phyloP scores from a whole-genome alignment of 805 yeast species.

The Lipomyces kockii region DNA sequence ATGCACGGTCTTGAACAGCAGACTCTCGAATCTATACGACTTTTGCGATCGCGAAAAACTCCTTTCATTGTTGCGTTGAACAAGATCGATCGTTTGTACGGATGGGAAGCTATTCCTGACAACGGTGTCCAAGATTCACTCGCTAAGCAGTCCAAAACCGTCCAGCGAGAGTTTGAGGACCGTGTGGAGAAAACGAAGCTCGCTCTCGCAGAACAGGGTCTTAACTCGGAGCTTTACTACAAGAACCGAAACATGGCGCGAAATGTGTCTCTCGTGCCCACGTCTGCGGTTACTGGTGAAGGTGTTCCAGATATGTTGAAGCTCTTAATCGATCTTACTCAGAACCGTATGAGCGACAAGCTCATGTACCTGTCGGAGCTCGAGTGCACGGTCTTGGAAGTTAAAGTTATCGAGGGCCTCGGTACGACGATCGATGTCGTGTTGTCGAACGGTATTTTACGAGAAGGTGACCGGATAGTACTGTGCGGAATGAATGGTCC shows the following conservation, averaged over 20 bases:
- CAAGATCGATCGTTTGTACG: conserved; percentile 96
- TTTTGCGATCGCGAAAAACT: conserved; percentile 94
- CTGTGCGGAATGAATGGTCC: conserved; percentile 99
- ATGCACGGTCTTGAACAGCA: conserved; percentile 99
- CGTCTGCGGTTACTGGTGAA: conserved; percentile 99
- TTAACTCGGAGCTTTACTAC: conserved; percentile 95
- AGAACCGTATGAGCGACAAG: conserved; percentile 98
- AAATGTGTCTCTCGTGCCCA: conserved; percentile 95
- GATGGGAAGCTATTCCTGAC: conserved; percentile 89
- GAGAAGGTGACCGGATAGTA: conserved; percentile 94
- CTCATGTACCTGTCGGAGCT: conserved; percentile 92
- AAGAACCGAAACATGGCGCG: conserved; percentile 92
- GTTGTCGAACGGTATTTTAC: conserved; percentile 90
- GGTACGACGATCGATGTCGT: conserved; percentile 99
- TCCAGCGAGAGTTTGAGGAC: conserved; percentile 89
- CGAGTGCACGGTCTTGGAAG: conserved; percentile 96
- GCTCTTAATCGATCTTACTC: conserved; percentile 92
- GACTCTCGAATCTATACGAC: conserved; percentile 89
- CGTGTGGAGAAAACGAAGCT: conserved; percentile 83
- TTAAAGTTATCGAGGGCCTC: conserved; percentile 96
- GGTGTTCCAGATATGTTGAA: conserved; percentile 99
- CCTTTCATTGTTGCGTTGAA: conserved; percentile 97
- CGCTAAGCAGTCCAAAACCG: conserved; percentile 78
- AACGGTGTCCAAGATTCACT: conserved; percentile 95
- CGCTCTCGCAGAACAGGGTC: conserved; percentile 95